Evolutionary conservation across 225 moss, liverwort and hornwort species (phyloP).

Genomic region (Thuidium tamariscinum): DNA sequence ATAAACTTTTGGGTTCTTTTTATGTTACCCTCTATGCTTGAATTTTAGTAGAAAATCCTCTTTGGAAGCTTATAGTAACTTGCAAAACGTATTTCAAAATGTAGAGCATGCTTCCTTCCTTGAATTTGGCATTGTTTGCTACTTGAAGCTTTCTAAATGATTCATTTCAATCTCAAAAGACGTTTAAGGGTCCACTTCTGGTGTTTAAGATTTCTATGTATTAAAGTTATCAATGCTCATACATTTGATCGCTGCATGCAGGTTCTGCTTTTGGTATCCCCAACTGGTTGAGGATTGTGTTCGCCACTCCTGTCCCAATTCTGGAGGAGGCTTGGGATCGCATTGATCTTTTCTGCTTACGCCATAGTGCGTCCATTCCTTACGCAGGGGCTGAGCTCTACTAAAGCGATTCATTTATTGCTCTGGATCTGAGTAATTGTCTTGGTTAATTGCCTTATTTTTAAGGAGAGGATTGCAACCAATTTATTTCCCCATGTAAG

Average conservation of each 20-base stretch:
- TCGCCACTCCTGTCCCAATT: slow-evolving; percentile 49
- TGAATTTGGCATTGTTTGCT: background rate
- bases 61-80: background rate
- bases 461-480: background rate
- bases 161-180: background rate
- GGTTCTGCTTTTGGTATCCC: slow-evolving; percentile 66
- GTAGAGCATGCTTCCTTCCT: background rate
- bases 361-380: slow-evolving; percentile 15
- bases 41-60: background rate
- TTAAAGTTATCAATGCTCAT: background rate
- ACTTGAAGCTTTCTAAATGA: background rate
- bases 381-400: background rate
- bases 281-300: slow-evolving; percentile 72
- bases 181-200: background rate
- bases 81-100: background rate
- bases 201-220: background rate
- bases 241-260: background rate
- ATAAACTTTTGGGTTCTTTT: background rate
- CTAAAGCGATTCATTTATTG: background rate
- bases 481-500: background rate
- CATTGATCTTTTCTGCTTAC: slow-evolving; percentile 60
- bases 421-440: background rate
- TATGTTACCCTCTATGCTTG: background rate
- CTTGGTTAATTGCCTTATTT: background rate
- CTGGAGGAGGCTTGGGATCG: slow-evolving; percentile 79